Evolutionary conservation across 1,284 basidiomycete species (phyloP).

Genomic region (Papiliotrema laurentii): DNA sequence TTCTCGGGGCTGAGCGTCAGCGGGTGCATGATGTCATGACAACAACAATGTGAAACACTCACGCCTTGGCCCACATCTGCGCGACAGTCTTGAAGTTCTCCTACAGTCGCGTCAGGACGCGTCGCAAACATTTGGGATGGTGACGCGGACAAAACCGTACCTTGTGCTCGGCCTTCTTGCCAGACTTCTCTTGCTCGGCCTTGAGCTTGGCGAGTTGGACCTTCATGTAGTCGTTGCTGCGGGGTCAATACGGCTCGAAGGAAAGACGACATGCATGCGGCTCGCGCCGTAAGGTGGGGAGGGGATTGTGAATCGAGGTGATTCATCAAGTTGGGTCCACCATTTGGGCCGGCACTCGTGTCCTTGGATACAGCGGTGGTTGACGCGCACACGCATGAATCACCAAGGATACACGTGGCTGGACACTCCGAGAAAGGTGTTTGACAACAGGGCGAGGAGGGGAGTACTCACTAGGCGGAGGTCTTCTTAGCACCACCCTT

Average conservation of each 20-base stretch:
- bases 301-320: not conserved
- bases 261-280: not conserved
- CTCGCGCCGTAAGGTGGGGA: not conserved
- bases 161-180: slow-evolving; percentile 43
- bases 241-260: slow-evolving; percentile 1
- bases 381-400: too few relatives aligned
- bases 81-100: slow-evolving; percentile 46
- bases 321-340: not conserved
- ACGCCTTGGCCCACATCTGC: slow-evolving; percentile 39
- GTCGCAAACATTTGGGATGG: not conserved
- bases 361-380: too few relatives aligned
- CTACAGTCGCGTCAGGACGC: slow-evolving; percentile 14
- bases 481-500: slow-evolving; percentile 26
- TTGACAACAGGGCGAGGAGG: slow-evolving; percentile 3
- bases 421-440: not conserved
- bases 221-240: slow-evolving; percentile 47
- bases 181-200: slow-evolving; percentile 41
- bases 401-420: too few relatives aligned
- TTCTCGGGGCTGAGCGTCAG: slow-evolving; percentile 36
- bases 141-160: slow-evolving; percentile 14
- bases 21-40: not conserved
- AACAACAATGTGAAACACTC: slow-evolving; percentile 16
- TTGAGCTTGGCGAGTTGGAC: slow-evolving; percentile 48
- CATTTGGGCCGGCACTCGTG: too few relatives aligned
- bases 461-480: slow-evolving; percentile 39